phyloP scores from a whole-genome alignment of 2,329 filamentous ascomycete genomes.

The Curvularia spicifera region DNA sequence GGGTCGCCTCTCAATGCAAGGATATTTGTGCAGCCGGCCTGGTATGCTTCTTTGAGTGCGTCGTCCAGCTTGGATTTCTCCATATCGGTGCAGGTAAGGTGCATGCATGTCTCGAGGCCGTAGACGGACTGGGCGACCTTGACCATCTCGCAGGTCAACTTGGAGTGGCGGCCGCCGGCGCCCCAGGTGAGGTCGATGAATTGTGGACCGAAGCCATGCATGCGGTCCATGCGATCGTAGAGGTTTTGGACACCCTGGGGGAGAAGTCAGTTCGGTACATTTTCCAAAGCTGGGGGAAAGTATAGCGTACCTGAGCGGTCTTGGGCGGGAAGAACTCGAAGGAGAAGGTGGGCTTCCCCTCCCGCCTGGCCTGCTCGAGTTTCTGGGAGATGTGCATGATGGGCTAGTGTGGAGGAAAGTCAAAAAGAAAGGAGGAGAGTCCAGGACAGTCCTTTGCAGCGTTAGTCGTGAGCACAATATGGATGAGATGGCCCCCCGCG shows the following conservation, averaged over 20 bases:
- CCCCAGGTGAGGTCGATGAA: constrained; percentile 99
- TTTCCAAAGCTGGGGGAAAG: no score
- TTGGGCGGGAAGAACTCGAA: constrained; percentile 99
- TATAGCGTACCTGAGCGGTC: constrained; percentile 70
- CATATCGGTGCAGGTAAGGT: constrained; percentile 98
- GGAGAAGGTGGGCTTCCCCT: constrained; percentile 86
- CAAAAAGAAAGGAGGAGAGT: constrained; percentile 6
- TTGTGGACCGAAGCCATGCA: constrained; percentile 90
- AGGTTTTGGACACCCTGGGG: constrained; percentile 88
- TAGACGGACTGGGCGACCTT: constrained; percentile 93
- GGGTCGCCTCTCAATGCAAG: constrained; percentile 92
- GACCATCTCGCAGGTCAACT: constrained; percentile 97
- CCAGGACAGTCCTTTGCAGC: constrained; percentile 7
- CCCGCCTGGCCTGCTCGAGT: constrained; percentile 79
- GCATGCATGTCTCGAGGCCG: constrained; percentile 98
- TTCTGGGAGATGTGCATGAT: constrained; percentile 96
- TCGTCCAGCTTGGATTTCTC: constrained; percentile 88
- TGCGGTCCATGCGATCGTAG: constrained; percentile 99
- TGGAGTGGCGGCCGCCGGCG: constrained; percentile 86
- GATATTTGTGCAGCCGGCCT: constrained; percentile 96
- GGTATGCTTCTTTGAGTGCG: constrained; percentile 86
- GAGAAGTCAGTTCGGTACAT: constrained; percentile 19
- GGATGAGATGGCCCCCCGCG: constrained; percentile 28
- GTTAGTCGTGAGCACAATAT: constrained; percentile 14
- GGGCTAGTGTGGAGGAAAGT: constrained; percentile 28